These are phyloP conservation scores for Colletotrichum gigasporum DNA, from an alignment of 2,329 filamentous ascomycete species.

Conservation along the genomic window DNA sequence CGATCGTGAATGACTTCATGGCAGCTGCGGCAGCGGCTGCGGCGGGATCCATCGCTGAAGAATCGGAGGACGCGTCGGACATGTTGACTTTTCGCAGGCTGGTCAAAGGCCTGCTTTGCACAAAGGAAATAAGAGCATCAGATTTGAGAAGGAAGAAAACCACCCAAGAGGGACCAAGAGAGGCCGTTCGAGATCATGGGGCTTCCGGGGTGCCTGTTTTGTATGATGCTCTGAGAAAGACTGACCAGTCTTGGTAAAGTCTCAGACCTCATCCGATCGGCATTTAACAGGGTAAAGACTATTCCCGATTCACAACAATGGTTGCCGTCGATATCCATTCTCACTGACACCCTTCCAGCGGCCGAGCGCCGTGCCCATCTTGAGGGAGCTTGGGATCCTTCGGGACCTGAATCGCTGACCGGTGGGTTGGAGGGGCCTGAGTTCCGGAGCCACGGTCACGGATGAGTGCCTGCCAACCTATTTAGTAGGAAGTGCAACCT, in stretches of 20 bases:
- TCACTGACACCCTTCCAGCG: background rate
- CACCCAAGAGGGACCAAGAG: background rate
- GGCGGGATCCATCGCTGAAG: slow-evolving; percentile 25
- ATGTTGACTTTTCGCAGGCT: background rate
- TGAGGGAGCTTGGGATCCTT: background rate
- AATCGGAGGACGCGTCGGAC: background rate
- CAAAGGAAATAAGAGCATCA: background rate
- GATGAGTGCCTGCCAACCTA: background rate
- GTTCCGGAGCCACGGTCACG: background rate
- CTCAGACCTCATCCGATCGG: background rate
- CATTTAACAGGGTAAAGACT: background rate
- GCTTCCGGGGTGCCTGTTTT: background rate
- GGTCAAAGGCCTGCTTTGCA: background rate
- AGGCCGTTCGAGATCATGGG: background rate
- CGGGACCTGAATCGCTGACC: background rate
- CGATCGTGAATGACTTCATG: slow-evolving; percentile 41
- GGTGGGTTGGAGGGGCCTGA: background rate
- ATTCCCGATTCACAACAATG: slow-evolving; percentile 1
- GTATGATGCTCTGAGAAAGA: background rate
- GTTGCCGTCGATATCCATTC: background rate
- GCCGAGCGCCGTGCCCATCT: background rate
- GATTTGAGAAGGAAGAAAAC: background rate
- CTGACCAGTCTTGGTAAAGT: background rate
- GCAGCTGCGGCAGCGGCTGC: slow-evolving; percentile 36
- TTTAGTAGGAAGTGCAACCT: background rate